phyloP scores from a whole-genome alignment of 108 stramenopile species.

The Halocafeteria seosinensis region DNA sequence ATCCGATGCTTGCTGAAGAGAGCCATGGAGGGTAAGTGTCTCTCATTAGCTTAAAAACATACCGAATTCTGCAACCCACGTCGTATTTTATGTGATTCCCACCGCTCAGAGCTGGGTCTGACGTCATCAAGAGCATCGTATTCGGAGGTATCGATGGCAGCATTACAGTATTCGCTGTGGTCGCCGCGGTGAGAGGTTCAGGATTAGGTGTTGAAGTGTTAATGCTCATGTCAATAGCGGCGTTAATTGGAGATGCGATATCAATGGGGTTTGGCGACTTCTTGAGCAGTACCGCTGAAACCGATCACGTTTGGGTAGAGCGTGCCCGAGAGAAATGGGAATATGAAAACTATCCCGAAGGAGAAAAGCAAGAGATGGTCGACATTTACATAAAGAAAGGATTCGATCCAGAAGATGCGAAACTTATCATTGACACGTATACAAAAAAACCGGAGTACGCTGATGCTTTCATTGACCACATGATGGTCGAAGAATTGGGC shows the following conservation, averaged over 20 bases:
- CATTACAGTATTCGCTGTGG: too few relatives aligned
- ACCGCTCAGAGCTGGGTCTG: too few relatives aligned
- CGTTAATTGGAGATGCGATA: slow-evolving; percentile 87
- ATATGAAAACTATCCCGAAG: slow-evolving; percentile 75
- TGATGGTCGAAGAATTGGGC: slow-evolving; percentile 87
- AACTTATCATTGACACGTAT: slow-evolving; percentile 49
- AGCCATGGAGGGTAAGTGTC: too few relatives aligned
- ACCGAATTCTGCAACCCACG: too few relatives aligned
- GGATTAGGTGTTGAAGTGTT: too few relatives aligned
- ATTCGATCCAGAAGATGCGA: slow-evolving; percentile 58
- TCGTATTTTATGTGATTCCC: too few relatives aligned
- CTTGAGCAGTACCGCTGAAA: slow-evolving; percentile 75
- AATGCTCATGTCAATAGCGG: too few relatives aligned
- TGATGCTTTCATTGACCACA: slow-evolving; percentile 85
- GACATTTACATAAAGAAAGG: slow-evolving; percentile 58
- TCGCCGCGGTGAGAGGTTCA: too few relatives aligned
- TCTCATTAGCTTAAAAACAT: too few relatives aligned
- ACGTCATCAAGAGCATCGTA: too few relatives aligned
- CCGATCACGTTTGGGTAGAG: slow-evolving; percentile 77
- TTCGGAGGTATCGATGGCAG: too few relatives aligned
- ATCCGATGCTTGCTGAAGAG: too few relatives aligned
- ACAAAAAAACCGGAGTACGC: slow-evolving; percentile 45
- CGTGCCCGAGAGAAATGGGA: slow-evolving; percentile 76
- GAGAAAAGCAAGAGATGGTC: slow-evolving; percentile 80
- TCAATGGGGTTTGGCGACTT: slow-evolving; percentile 95